Percentiles rank a stretch among this genome's conserved stretches.
phyloP scores from a whole-genome alignment of 2,329 filamentous ascomycete genomes.

The Cordyceps militaris region DNA sequence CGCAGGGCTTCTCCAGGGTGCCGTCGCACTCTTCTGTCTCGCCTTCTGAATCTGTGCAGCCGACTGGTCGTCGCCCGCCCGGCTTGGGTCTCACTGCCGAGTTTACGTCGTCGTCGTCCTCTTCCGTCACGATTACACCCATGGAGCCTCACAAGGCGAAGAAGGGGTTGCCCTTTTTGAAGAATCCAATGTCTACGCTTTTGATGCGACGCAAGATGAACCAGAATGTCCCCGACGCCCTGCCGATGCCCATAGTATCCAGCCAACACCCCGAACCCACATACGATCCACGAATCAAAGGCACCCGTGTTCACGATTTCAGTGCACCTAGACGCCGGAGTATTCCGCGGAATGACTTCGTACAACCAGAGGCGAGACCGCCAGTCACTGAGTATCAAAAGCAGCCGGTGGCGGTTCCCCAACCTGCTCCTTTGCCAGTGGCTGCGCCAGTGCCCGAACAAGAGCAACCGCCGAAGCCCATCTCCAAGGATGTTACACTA shows the following conservation, averaged over 20 bases:
- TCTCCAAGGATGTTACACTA: neutral
- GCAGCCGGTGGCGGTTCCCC: neutral
- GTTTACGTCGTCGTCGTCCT: neutral
- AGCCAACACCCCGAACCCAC: constrained; percentile 29
- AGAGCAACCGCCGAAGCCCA: neutral
- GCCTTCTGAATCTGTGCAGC: constrained; percentile 4
- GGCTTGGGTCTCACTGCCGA: neutral
- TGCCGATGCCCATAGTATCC: constrained; percentile 27
- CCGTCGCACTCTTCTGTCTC: constrained; percentile 2
- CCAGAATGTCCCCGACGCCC: constrained; percentile 34
- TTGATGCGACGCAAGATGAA: constrained; percentile 42
- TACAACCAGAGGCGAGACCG: neutral
- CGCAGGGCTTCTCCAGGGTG: constrained; percentile 1
- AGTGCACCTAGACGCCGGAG: constrained; percentile 41
- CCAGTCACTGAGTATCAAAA: neutral
- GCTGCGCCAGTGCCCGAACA: neutral
- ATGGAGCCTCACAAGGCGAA: constrained; percentile 29
- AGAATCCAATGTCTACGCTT: constrained; percentile 46
- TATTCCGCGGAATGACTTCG: neutral
- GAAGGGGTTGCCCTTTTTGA: constrained; percentile 43
- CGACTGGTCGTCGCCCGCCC: constrained; percentile 4
- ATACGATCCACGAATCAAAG: constrained; percentile 52
- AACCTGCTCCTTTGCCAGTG: neutral
- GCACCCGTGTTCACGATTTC: constrained; percentile 52
- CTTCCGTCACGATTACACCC: neutral